phyloP scores from a whole-genome alignment of 495 filamentous ascomycete genomes.

The Hyphodiscus hymeniophilus region DNA sequence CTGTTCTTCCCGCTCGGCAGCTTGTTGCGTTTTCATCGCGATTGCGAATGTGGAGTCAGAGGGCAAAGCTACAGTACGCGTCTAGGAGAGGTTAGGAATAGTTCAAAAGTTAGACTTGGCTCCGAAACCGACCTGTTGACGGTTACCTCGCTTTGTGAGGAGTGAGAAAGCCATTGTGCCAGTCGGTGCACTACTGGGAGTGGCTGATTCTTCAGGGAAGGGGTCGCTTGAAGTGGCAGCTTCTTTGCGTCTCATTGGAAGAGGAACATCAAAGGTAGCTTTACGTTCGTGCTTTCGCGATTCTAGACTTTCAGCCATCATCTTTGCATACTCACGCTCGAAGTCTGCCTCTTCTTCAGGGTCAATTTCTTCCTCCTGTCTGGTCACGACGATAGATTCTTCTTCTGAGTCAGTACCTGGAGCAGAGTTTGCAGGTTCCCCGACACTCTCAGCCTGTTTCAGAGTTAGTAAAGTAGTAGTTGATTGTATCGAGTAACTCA shows the following conservation, averaged over 20 bases:
- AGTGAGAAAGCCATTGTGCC: slow-evolving; percentile 88
- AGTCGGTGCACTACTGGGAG: slow-evolving; percentile 36
- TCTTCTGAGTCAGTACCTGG: slow-evolving; percentile 58
- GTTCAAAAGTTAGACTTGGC: slow-evolving; percentile 7
- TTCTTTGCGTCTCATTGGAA: slow-evolving; percentile 74
- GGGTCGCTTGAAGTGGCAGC: slow-evolving; percentile 51
- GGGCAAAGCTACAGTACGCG: slow-evolving; percentile 85
- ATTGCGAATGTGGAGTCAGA: slow-evolving; percentile 92
- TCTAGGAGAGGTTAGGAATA: slow-evolving; percentile 43
- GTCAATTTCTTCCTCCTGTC: slow-evolving; percentile 82
- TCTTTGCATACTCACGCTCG: slow-evolving; percentile 94
- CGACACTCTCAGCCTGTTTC: slow-evolving; percentile 21
- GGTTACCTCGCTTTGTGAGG: slow-evolving; percentile 92
- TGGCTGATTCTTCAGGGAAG: slow-evolving; percentile 35
- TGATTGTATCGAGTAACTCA: background rate
- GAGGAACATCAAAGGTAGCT: slow-evolving; percentile 82
- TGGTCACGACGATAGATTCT: slow-evolving; percentile 83
- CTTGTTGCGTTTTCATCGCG: slow-evolving; percentile 90
- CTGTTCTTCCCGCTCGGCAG: slow-evolving; percentile 92
- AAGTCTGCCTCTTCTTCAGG: slow-evolving; percentile 95
- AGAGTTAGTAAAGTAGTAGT: slow-evolving; percentile 3
- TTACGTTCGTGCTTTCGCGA: slow-evolving; percentile 92
- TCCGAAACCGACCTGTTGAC: slow-evolving; percentile 63
- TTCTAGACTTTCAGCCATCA: slow-evolving; percentile 96
- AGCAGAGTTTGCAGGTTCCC: slow-evolving; percentile 40